phyloP scores from a whole-genome alignment of 192 early-diverging fungal species.

The Ramicandelaber brevisporus region DNA sequence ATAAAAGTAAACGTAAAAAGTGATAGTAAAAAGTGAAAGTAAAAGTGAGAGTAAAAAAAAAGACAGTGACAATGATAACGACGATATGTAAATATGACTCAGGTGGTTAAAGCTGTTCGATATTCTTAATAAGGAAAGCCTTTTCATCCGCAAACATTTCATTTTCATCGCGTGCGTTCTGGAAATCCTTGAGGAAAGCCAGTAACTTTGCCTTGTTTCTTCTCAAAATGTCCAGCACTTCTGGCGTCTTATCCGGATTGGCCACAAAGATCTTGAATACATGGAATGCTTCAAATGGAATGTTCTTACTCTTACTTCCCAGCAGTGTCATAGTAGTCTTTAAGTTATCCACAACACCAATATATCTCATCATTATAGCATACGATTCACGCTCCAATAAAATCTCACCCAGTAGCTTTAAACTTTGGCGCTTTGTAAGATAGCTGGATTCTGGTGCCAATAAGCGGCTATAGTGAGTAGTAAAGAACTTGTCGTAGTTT shows the following conservation, averaged over 20 bases:
- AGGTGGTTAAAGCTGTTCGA: constrained; percentile 20
- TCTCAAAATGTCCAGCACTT: constrained; percentile 70
- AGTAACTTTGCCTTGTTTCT: constrained; percentile 84
- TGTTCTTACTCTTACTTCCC: constrained; percentile 85
- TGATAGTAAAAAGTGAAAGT: neutral
- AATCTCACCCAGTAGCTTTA: constrained; percentile 96
- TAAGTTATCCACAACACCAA: constrained; percentile 71
- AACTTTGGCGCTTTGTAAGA: constrained; percentile 90
- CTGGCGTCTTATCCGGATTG: constrained; percentile 86
- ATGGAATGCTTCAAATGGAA: constrained; percentile 99
- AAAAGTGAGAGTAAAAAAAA: constrained; percentile 1
- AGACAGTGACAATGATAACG: constrained; percentile 1
- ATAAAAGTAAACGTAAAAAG: neutral
- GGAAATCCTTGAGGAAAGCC: constrained; percentile 67
- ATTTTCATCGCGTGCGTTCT: constrained; percentile 89
- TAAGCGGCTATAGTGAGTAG: constrained; percentile 43
- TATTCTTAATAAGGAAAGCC: constrained; percentile 79
- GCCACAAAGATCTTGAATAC: constrained; percentile 99
- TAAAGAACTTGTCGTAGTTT: constrained; percentile 63
- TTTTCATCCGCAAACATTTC: constrained; percentile 99
- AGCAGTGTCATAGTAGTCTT: constrained; percentile 97
- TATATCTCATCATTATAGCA: constrained; percentile 84
- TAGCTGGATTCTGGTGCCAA: constrained; percentile 87
- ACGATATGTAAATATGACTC: constrained; percentile 1
- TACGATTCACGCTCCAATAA: constrained; percentile 89